Base-by-base conservation (phyloP, 2,329 filamentous ascomycete species). In the Hypoxylon sp. region DNA sequence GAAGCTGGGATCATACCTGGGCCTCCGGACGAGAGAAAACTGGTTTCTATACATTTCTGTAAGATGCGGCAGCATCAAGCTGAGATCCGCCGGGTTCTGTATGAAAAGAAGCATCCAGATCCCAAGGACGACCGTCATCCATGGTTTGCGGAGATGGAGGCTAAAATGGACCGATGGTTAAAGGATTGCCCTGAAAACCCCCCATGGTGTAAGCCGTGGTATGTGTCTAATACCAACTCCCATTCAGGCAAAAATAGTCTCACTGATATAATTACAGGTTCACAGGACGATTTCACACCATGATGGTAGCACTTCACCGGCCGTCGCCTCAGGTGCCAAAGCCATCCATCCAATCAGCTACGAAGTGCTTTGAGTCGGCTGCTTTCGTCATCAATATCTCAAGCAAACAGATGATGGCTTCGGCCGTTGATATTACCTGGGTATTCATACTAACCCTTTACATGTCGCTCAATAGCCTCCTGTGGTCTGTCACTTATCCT, bases 261-360 rank as follows among this genome's bases (percentile, higher is more conserved):
- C 56, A 58, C 46, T 57, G 32, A 59, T 73, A 73, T 54, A 68
- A 68, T 69, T 37, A 56, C 60, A 91, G 89, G 88, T 91, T 91
- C 73, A 83, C 82, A 10, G 85, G 86, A 15, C 87, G 92, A 71
- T 94, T 92, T 79, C 94, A 98, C 77, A 93, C 93, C 51, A 95
- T 98, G 89, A 85, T 97, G 21, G 89, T 97, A 50, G 92, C 94
- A 73, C 86, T 98, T 71, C 96, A 93, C 78, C 88, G 96, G 2
- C 96, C 96, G 0, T 97, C 93, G 1, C 96, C 96, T 0, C 96
- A 98, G 78, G 89, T 98, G 2, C 93, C 95, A 0, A 91, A 92
- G 68, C 96, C 96, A 0, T 94, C 93, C 0, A 79, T 91, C 6
- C 82, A 87, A n/a, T 93, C 94, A 0, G 95, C 95, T 1, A 82